A percentile compares a stretch with the other conserved stretches of the same genome.
Conservation (phyloP, 257 asterid genomes). For the Schizonepeta tenuifolia region DNA sequence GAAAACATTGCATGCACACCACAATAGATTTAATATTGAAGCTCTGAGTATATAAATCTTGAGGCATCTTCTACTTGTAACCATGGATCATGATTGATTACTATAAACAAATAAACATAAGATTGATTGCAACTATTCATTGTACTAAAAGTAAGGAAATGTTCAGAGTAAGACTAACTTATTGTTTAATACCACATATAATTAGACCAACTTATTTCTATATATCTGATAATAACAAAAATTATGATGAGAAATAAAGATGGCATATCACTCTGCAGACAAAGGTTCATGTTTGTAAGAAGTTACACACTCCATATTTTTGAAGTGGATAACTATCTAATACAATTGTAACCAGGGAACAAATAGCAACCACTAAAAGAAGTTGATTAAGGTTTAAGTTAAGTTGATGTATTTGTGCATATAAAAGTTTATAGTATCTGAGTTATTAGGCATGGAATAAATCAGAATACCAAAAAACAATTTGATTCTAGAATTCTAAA, state of each 20-base stretch:
- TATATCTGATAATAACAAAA: conserved; percentile 6
- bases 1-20: background rate
- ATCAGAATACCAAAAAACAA: background rate
- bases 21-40: conserved; percentile 12
- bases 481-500: conserved; percentile 12
- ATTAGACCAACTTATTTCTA: background rate
- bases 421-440: background rate
- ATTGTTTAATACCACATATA: background rate
- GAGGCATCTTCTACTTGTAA: background rate
- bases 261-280: conserved; percentile 15
- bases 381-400: background rate
- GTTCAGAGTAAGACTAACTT: background rate
- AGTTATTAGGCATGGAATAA: background rate
- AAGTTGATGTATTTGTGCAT: background rate
- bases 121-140: background rate
- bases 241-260: background rate
- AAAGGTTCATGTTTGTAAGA: background rate
- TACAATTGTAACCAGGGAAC: background rate
- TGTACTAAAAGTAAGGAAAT: background rate
- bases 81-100: conserved; percentile 12
- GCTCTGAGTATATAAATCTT: background rate
- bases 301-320: background rate
- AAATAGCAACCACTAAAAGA: background rate
- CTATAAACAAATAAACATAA: background rate
- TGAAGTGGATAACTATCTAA: background rate